Conservation (phyloP, 2,329 filamentous ascomycete genomes). For the Penicillium paneum region DNA sequence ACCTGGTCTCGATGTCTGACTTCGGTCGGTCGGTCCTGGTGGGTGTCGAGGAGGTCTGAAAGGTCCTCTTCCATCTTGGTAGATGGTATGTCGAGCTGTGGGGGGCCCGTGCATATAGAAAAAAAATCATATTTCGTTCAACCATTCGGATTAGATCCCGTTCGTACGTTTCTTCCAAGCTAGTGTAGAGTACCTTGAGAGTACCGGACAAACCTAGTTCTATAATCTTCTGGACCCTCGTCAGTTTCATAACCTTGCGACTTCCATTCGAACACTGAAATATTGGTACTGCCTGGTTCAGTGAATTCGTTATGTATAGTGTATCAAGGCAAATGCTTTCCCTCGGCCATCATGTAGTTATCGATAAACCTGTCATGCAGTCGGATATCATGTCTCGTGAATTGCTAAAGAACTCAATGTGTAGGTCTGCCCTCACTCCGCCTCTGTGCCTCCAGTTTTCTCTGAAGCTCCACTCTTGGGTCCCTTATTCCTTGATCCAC, state of each 20-base stretch:
- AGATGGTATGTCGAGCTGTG: conserved; percentile 13
- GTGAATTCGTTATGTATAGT: background rate
- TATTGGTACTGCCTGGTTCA: no score
- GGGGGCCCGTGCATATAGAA: background rate
- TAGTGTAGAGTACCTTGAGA: background rate
- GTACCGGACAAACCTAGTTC: no score
- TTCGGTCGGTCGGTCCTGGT: conserved; percentile 74
- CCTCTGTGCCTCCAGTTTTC: conserved; percentile 3
- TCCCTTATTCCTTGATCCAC: conserved; percentile 23
- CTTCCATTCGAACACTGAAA: background rate
- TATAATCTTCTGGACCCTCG: no score
- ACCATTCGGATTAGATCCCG: background rate
- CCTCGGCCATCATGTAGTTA: background rate
- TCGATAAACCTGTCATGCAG: background rate
- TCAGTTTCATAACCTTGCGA: background rate
- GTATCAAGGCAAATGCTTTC: background rate
- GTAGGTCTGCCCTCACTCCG: background rate
- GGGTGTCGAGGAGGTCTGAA: conserved; percentile 90
- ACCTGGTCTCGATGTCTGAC: conserved; percentile 68
- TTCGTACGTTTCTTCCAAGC: no score
- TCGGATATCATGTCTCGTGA: conserved; percentile 10
- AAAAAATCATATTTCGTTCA: background rate
- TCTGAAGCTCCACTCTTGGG: conserved; percentile 12
- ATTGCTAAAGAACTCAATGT: background rate
- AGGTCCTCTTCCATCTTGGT: conserved; percentile 58